Evolutionary conservation across 345 rosid genomes (phyloP).

Genomic region (Aurinia saxatilis): DNA sequence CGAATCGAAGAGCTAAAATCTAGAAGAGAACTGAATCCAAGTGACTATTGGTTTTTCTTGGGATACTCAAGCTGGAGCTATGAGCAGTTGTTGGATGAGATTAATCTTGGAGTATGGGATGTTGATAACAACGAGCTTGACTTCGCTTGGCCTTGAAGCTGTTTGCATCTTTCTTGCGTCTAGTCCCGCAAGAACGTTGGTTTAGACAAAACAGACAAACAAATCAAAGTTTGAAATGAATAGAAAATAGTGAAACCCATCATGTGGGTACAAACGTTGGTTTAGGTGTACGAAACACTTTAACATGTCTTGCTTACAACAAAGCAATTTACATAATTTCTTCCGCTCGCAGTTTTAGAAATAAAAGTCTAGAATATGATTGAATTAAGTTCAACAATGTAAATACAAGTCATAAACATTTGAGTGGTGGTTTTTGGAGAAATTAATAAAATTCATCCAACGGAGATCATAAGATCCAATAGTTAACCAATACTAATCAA

Average conservation of each 20-base stretch:
- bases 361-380: no score
- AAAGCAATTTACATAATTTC: neutral
- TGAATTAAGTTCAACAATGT: no score
- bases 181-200: neutral
- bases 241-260: slow-evolving; percentile 17
- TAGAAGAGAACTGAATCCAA: slow-evolving; percentile 39
- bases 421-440: no score
- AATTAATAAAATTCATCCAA: no score
- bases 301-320: slow-evolving; percentile 1
- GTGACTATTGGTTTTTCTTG: slow-evolving; percentile 81
- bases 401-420: no score
- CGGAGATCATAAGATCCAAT: no score
- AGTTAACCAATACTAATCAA: no score
- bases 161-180: neutral
- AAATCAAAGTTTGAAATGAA: neutral
- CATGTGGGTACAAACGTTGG: neutral
- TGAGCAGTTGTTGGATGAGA: slow-evolving; percentile 67
- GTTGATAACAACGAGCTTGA: slow-evolving; percentile 24
- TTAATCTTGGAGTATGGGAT: slow-evolving; percentile 68
- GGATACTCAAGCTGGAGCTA: slow-evolving; percentile 83
- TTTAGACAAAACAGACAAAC: no score
- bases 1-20: slow-evolving; percentile 38
- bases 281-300: neutral
- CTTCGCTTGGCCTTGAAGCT: slow-evolving; percentile 53
- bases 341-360: no score